These are phyloP conservation scores for Pythium guiyangense DNA, from an alignment of 352 stramenopile genomes.

Conservation along the genomic window DNA sequence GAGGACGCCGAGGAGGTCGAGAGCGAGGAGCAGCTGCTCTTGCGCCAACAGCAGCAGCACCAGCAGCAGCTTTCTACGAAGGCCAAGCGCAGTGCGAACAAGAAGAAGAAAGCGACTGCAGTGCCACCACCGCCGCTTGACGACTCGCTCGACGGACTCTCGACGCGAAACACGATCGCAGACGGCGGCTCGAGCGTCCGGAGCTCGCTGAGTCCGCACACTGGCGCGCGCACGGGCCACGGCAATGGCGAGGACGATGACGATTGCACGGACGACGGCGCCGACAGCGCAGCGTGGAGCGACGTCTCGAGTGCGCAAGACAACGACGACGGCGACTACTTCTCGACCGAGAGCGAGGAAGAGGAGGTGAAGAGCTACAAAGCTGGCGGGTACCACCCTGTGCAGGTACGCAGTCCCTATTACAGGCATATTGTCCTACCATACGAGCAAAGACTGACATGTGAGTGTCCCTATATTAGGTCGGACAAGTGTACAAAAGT, in stretches of 20 bases:
- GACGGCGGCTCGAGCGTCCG: slow-evolving; percentile 30
- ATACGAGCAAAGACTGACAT: background rate
- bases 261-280: slow-evolving; percentile 31
- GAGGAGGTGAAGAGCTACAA: slow-evolving; percentile 96
- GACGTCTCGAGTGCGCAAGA: slow-evolving; percentile 17
- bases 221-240: background rate
- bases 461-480: slow-evolving; percentile 2
- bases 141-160: slow-evolving; percentile 11
- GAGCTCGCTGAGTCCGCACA: slow-evolving; percentile 17
- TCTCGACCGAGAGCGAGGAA: slow-evolving; percentile 78
- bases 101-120: slow-evolving; percentile 1
- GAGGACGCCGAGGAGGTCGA: slow-evolving; percentile 6
- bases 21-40: slow-evolving; percentile 10
- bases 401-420: slow-evolving; percentile 38
- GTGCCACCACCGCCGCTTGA: background rate
- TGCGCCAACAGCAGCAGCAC: background rate
- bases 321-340: slow-evolving; percentile 84
- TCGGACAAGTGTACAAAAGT: slow-evolving; percentile 90
- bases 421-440: slow-evolving; percentile 26
- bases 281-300: slow-evolving; percentile 18
- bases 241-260: slow-evolving; percentile 25
- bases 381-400: slow-evolving; percentile 96
- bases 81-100: slow-evolving; percentile 4
- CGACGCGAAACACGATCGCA: slow-evolving; percentile 25
- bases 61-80: background rate